Evolutionary conservation across 805 yeast genomes (phyloP), one percentile per base, ranked within the genome.

Genomic region (Starmerella powellii): DNA sequence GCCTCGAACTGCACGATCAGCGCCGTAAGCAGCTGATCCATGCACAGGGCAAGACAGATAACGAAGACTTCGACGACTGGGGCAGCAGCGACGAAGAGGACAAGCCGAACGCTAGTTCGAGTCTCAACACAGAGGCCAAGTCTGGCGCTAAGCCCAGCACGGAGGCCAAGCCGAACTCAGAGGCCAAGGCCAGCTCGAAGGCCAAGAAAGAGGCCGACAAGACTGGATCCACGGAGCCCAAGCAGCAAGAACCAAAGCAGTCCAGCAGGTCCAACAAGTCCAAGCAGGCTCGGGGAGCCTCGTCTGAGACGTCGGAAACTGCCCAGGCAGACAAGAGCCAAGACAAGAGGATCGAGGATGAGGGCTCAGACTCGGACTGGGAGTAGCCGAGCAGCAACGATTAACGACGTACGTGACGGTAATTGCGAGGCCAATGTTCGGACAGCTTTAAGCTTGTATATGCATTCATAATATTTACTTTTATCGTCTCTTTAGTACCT

Each of bases 21-120:
- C 69, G 75, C 56, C 70, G 94, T 56, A 78, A 78, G 60, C 70
- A 71, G 49, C 64, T 82, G 42, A 64, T 83, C 34, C 64, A 70
- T 27, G 63, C 61, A 44, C 63, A 63, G 38, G 54, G 56, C 6
- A 62, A 58, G 8, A 31, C 24, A 3, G 38, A 31, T 12, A 31
- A 40, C 20, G 64, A 59, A 4, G 66, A 63, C 4, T 64, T 61
- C 8, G 72, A 67, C 6, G 76, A 71, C 15, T 77, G 75, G 47
- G 73, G 55, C 11, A 39, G 49, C 34, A 39, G 48, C 24, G 56
- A 46, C 19, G 56, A 40, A 17, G 47, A 38, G 28, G 27, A 37
- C 31, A 26, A 8, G 26, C 6, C 6, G 26, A 6, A 23, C 26
- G 26, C 6, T 8, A 23, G 34, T 17, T 19, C 19, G 34, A 17